Conservation (phyloP, 2,329 filamentous ascomycete genomes). For the Phialocephala sp. region DNA sequence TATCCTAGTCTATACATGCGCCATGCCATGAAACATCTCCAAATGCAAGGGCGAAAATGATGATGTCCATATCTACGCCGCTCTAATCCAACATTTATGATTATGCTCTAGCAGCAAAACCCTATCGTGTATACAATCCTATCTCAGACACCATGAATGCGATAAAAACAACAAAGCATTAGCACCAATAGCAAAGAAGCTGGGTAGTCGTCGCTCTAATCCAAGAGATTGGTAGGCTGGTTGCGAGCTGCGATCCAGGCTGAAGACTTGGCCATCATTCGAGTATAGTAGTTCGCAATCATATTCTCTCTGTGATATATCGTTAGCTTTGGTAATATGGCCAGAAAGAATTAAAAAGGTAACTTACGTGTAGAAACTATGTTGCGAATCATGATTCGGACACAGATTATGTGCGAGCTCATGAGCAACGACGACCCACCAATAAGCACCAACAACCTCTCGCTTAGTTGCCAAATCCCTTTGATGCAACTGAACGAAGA, state of each 20-base stretch:
- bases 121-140: not conserved
- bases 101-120: not conserved
- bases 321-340: conserved; percentile 24
- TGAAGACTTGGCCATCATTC: conserved; percentile 55
- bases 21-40: conserved; percentile 6
- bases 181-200: not conserved
- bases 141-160: conserved; percentile 2
- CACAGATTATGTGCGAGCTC: conserved; percentile 96
- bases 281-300: conserved; percentile 74
- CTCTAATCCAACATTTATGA: not conserved
- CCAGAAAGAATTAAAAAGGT: conserved; percentile 6
- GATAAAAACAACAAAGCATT: not conserved
- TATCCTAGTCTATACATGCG: conserved; percentile 4
- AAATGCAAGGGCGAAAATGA: not conserved
- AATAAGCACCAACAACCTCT: conserved; percentile 78
- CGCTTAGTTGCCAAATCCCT: conserved; percentile 54
- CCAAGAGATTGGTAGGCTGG: not conserved
- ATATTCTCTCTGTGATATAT: conserved; percentile 67
- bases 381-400: conserved; percentile 73
- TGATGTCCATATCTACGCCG: not conserved
- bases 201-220: not conserved
- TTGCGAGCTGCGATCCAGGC: conserved; percentile 10
- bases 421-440: conserved; percentile 96
- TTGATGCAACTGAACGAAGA: conserved; percentile 80
- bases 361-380: conserved; percentile 79